Base-by-base conservation (phyloP, 805 yeast species). In the Starmerella apicola region DNA sequence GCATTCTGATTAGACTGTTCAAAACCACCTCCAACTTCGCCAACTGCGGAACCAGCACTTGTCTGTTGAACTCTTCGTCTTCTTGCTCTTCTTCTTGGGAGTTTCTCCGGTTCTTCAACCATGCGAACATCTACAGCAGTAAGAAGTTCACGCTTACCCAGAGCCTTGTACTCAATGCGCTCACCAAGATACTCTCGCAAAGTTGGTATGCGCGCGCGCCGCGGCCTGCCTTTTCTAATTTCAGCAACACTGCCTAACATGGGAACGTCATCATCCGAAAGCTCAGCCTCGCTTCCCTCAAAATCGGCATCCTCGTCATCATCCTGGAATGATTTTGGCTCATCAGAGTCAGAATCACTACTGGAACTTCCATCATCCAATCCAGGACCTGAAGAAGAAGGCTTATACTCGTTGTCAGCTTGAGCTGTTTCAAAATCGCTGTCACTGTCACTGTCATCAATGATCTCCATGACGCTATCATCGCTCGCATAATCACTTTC, bases 141-240 rank as follows among this genome's bases (percentile, higher is more conserved):
- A 17, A 39, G 24, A 16, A 46, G 36, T 20, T 31, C 26, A 13
- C 15, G 36, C 34, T 31, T 25, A n/a, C 43, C 48, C 3, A 35
- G 43, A 25, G 28, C 25, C 20, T 34, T 37, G 37, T 51, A 51
- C 34, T 38, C 45, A 9, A 48, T 35, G 30, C 46, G 39, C 33
- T 51, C 54, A 15, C 51, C 50, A 5, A 34, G 34, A 50, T 51
- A 49, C 20, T 26, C 40, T 24, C 45, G 36, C 17, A 49, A 38
- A 15, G 49, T 38, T 2, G 54, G 51, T 5, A 51, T 39, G 13
- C 54, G 44, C 30, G 37, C 37, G 22, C 51, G 42, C 18, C 37
- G 36, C 1, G 42, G 41, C 7, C 45, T 42, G 6, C 17, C 18
- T 5, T 24, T 13, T 20, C 47, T 50, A 10, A 37, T 35, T 15